Evolutionary conservation across 2,329 filamentous ascomycete species (phyloP), one percentile per base, ranked within the genome.

Genomic region (Dothideomycetes sp.): DNA sequence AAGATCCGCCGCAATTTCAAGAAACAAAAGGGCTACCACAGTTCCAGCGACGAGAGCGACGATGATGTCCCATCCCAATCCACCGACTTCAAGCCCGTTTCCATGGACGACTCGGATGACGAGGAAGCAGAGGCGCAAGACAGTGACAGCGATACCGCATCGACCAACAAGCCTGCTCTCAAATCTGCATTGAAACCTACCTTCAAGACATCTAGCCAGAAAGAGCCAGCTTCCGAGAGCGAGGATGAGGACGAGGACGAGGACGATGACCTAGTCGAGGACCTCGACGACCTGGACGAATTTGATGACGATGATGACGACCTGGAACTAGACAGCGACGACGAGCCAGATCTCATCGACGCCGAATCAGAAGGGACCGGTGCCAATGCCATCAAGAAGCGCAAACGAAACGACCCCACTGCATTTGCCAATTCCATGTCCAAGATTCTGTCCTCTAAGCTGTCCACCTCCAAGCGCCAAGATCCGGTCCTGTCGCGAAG

Each of bases 401-500:
- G 79, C 11, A 96, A 96, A 65, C 81, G 88, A 56, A 94, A 94
- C 63, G 89, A 98, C 61, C 88, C 91, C 3, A 69, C 73, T 47
- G 87, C 85, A 38, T 96, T 98, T 60, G 85, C 89, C 17, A 94
- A 81, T 2, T 94, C 87, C 37, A 86, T 98, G 53, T 82, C 84
- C 50, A 94, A 91, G 62, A 95, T 98, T 57, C 73, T 98, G 33
- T 79, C 79, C 41, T 89, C 86, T 36, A 96, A 96, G 64, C 72
- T 96, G 8, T 81, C 87, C 2, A 78, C 76, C 5, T 75, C 82
- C 22, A 86, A 86, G 56, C 82, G 88, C 17, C 72, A 79, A 40
- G 91, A 98, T 57, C 91, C 91, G 0, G 84, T 98, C n/a, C 72
- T 98, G 3, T 81, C 88, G 4, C 81, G 91, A 53, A 89, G 82